Evolutionary conservation across 2,329 filamentous ascomycete species (phyloP).

Genomic region (Talaromyces rugulosus): DNA sequence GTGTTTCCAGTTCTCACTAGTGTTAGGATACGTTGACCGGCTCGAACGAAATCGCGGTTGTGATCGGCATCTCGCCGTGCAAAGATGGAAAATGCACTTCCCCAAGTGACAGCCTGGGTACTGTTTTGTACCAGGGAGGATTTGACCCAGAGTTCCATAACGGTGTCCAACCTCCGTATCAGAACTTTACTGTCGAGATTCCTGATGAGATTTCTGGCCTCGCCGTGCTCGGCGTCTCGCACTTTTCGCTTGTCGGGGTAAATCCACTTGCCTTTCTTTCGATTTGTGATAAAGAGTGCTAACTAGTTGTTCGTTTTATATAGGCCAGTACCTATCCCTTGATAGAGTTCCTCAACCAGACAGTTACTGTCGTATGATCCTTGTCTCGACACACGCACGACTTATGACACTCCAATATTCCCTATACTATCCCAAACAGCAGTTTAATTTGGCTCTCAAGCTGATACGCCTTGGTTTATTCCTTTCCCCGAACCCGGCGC

Average conservation of each 20-base stretch:
- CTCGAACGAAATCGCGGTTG: conserved; percentile 24
- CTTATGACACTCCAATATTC: not conserved
- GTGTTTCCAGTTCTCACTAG: not conserved
- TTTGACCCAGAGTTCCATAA: conserved; percentile 27
- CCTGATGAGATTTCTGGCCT: conserved; percentile 16
- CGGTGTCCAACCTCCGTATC: conserved; percentile 19
- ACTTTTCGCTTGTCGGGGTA: conserved; percentile 28
- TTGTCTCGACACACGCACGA: not conserved
- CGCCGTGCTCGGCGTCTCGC: conserved; percentile 22
- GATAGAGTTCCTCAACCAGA: conserved; percentile 24
- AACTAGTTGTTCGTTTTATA: not conserved
- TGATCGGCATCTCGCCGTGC: conserved; percentile 28
- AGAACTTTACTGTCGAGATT: conserved; percentile 28
- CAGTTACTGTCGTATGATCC: conserved; percentile 19
- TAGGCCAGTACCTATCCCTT: conserved; percentile 21
- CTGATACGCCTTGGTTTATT: not conserved
- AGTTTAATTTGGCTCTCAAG: not conserved
- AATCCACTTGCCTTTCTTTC: conserved; percentile 14
- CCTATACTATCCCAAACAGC: not conserved
- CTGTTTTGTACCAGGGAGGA: conserved; percentile 23
- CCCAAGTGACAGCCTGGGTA: conserved; percentile 20
- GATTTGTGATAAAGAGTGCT: not conserved
- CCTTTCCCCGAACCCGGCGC: not conserved
- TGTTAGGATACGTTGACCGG: conserved; percentile 23
- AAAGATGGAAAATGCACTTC: conserved; percentile 14